Evolutionary conservation across 768 basidiomycete species (phyloP), one percentile per base, ranked within the genome.

Genomic region (Russula foetens): DNA sequence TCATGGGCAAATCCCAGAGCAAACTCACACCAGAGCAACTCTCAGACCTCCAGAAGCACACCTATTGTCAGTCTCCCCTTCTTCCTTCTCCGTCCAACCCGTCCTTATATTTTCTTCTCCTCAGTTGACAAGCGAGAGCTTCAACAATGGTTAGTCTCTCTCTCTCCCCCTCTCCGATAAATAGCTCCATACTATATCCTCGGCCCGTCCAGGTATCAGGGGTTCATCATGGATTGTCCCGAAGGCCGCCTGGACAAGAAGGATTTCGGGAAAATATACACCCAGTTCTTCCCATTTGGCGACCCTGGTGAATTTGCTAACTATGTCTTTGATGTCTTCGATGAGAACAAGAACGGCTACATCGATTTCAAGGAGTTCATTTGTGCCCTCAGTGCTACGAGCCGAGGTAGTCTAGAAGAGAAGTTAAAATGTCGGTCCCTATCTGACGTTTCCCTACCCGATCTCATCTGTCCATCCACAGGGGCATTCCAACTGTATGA

Each of bases 311-410:
- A 96, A 72, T 99, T 99, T 70, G 94, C 97, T 41, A 91, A 98
- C 74, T 95, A 96, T 68, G 96, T 99, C 69, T 99, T 99, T 81
- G 94, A 97, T 69, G 95, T 98, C 60, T 95, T 94, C 71, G 92
- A 96, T 71, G 85, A 87, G 70, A 92, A 96, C 79, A 86, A 88
- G 81, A 95, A 91, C 74, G 92, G 92, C 58, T 92, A 90, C 28
- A 99, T 99, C 75, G 97, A 99, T 77, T 99, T 99, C 75, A 96
- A 95, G 69, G 96, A 98, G 77, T 99, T 99, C 76, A 98, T 99
- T 70, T 94, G 93, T 69, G 97, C 97, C 0, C 84, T 99, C 66
- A 93, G 90, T 73, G 85, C 98, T 61, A 99, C 97, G 6, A 91
- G 88, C 62, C 83, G 97, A 53, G 97, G 97, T 3, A 79, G 86